Base-by-base conservation (phyloP, 1,284 basidiomycete genomes). In the Ustilago shanxiensis region DNA sequence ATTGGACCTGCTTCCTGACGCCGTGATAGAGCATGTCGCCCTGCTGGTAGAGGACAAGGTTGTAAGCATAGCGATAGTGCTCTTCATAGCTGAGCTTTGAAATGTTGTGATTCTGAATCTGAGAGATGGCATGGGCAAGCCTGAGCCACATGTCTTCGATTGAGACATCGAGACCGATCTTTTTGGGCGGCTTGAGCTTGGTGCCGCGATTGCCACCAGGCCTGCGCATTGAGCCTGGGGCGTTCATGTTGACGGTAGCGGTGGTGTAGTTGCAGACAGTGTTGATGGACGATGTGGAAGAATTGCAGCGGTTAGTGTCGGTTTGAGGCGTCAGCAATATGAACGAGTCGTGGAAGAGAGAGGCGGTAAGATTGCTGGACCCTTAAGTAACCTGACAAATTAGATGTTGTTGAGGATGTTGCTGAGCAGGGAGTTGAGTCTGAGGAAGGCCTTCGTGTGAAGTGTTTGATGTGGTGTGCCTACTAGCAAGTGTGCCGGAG, bases 71-170 rank as follows among this genome's bases (percentile, higher is more conserved):
- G 22, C 81, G 72, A 47, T 97, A 95, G 83, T 96, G 95, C 88
- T 98, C 96, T 87, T 99, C 97, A 83, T 95, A 99, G 16, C 94
- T 97, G 31, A 99, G 90, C 83, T 92, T 92, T 63, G 91, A 91
- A 8, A 95, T 94, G 87, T 97, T 94, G 87, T 97, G 94, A 80
- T 94, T 93, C 86, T 97, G 94, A 65, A 99, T 99, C 88, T 98
- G 94, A 66, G 91, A 90, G 79, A 99, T 95, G 77, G 98, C 98
- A 63, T 89, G 88, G 20, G 92, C 89, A 16, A 97, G 88, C 75
- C 90, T 89, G 22, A 88, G 83, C 93, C 94, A 95, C 81, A 84
- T 83, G 20, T 85, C 83, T 20, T 83, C 77, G 50, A 78, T 64
- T 0, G 81, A 70, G 47, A 85, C 51, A 6, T 80, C 73, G 33